Evolutionary conservation across 305 asterid species (phyloP).

Genomic region (Striga hermonthica): DNA sequence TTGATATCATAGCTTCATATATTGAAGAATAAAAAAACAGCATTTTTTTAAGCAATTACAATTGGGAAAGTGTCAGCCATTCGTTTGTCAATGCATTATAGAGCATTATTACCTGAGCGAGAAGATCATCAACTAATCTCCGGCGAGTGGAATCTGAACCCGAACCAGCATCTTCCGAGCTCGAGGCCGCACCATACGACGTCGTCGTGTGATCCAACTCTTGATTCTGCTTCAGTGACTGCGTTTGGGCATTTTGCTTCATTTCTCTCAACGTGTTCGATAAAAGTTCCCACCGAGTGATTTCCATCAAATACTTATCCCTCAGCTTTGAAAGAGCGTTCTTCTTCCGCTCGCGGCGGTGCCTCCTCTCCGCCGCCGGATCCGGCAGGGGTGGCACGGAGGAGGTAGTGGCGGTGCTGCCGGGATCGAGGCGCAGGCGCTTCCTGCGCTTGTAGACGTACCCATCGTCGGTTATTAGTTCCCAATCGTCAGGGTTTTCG

Average conservation of each 20-base stretch:
- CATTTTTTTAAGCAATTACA: no score
- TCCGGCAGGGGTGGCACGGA: conserved; percentile 45
- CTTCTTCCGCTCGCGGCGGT: conserved; percentile 53
- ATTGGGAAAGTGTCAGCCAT: no score
- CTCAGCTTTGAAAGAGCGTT: conserved; percentile 53
- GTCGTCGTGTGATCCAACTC: conserved; percentile 29
- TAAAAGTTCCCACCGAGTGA: conserved; percentile 68
- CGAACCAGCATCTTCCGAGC: conserved; percentile 20
- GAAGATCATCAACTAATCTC: conserved; percentile 53
- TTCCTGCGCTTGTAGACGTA: conserved; percentile 73
- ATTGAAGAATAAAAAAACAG: no score
- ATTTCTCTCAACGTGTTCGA: conserved; percentile 56
- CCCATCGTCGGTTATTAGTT: conserved; percentile 67
- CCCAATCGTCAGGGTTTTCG: conserved; percentile 64
- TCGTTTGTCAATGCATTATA: no score
- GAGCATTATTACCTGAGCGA: conserved; percentile 46
- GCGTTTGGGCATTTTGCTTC: conserved; percentile 38
- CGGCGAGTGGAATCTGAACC: conserved; percentile 37
- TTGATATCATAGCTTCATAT: no score
- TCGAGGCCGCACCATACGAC: conserved; percentile 35
- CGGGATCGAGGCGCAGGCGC: conserved; percentile 37
- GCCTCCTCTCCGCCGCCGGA: conserved; percentile 54
- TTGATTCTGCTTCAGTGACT: conserved; percentile 30
- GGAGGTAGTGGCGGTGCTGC: conserved; percentile 30
- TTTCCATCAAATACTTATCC: conserved; percentile 48